These are phyloP conservation scores for Reutealis trisperma DNA, from an alignment of 345 rosid species.

Conservation along the genomic window DNA sequence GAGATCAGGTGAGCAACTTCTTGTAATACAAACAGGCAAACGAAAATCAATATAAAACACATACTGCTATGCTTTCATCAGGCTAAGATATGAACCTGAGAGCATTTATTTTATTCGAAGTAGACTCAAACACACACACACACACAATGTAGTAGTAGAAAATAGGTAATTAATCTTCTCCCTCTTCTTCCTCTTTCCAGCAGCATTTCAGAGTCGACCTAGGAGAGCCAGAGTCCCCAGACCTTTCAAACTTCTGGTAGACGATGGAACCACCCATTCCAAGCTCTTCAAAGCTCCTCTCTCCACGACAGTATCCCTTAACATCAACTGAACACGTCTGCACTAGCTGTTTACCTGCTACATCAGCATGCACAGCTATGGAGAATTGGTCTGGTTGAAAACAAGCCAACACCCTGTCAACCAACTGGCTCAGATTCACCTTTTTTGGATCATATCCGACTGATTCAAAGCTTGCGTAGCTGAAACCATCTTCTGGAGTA, in stretches of 20 bases:
- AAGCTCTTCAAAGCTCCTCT: constrained; percentile 30
- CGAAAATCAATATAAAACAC: neutral
- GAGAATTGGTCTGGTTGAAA: constrained; percentile 35
- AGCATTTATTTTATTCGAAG: constrained; percentile 1
- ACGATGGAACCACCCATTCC: constrained; percentile 32
- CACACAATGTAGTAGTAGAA: neutral
- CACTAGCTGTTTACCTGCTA: constrained; percentile 1
- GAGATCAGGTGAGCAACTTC: neutral
- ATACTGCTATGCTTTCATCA: neutral
- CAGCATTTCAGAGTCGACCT: constrained; percentile 33
- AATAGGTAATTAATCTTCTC: neutral
- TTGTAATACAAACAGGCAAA: neutral
- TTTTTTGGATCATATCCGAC: constrained; percentile 24
- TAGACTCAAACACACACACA: too few relatives aligned
- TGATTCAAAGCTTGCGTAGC: constrained; percentile 33
- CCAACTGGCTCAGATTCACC: constrained; percentile 17
- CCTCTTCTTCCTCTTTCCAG: constrained; percentile 26
- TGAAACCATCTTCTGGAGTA: constrained; percentile 36
- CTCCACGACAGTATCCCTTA: constrained; percentile 28
- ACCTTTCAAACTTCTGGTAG: constrained; percentile 25
- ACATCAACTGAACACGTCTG: constrained; percentile 22
- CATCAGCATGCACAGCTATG: constrained; percentile 29
- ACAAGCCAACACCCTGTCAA: constrained; percentile 35
- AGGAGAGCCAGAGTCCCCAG: constrained; percentile 21
- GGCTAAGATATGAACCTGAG: neutral